Conservation (phyloP, 805 yeast species). For the Wickerhamomyces chaumierensis region DNA sequence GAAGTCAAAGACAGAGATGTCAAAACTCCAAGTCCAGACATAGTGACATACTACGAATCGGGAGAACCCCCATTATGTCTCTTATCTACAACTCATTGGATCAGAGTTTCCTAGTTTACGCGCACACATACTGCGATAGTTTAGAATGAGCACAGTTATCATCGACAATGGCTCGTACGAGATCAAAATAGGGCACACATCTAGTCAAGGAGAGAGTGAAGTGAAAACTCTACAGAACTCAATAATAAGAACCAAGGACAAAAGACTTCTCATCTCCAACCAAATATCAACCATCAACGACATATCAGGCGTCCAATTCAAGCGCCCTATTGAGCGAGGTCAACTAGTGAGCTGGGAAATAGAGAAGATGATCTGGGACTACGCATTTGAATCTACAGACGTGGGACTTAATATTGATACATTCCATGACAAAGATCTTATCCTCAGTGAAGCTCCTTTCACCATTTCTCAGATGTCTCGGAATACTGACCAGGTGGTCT, state of each 20-base stretch:
- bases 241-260: conserved; percentile 65
- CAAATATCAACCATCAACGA: conserved; percentile 54
- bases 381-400: conserved; percentile 26
- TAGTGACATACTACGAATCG: too few species aligned
- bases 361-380: conserved; percentile 86
- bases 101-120: too few species aligned
- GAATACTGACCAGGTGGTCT: conserved; percentile 82
- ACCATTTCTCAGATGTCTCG: conserved; percentile 72
- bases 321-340: conserved; percentile 83
- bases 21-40: background rate
- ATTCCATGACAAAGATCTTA: conserved; percentile 37
- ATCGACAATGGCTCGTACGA: conserved; percentile 87
- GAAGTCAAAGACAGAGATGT: background rate
- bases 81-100: too few species aligned
- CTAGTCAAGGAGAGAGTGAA: conserved; percentile 19
- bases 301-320: conserved; percentile 59
- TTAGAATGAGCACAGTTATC: conserved; percentile 33
- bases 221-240: conserved; percentile 56
- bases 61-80: too few species aligned
- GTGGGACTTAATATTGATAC: conserved; percentile 32
- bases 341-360: conserved; percentile 87
- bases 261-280: conserved; percentile 62
- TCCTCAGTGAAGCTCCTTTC: conserved; percentile 73
- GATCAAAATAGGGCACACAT: conserved; percentile 52
- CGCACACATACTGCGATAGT: too few species aligned